Evolutionary conservation across 352 stramenopile genomes (phyloP).

Genomic region (Labyrinthula sp.): DNA sequence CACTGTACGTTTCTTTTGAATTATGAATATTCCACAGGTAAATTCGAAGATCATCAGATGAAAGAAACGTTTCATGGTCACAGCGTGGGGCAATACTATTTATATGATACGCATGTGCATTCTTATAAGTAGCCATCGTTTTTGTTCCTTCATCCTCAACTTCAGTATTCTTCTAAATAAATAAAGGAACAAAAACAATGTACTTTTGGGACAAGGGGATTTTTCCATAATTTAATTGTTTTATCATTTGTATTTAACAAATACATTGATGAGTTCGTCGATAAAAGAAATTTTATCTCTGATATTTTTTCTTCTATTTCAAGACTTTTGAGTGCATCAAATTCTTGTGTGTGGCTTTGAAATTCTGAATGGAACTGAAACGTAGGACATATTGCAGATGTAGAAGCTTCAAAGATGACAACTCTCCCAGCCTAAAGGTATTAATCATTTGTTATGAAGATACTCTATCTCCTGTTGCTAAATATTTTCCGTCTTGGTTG

Average conservation of each 20-base stretch:
- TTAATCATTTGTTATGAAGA: no score
- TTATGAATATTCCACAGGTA: constrained; percentile 80
- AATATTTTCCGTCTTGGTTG: constrained; percentile 59
- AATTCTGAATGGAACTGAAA: constrained; percentile 70
- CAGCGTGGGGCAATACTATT: constrained; percentile 78
- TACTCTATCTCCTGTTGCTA: constrained; percentile 78
- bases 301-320: constrained; percentile 95
- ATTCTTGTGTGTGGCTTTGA: constrained; percentile 84
- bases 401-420: constrained; percentile 53
- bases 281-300: constrained; percentile 75
- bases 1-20: constrained; percentile 41
- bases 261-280: constrained; percentile 62
- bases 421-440: constrained; percentile 69
- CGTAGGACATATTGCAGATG: constrained; percentile 27
- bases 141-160: no score
- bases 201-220: not conserved
- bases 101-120: constrained; percentile 88
- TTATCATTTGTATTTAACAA: constrained; percentile 85
- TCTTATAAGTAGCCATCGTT: no score
- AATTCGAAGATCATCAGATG: constrained; percentile 76
- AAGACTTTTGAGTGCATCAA: constrained; percentile 87
- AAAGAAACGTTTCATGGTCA: constrained; percentile 82
- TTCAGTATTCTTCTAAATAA: no score
- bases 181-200: not conserved
- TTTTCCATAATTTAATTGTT: constrained; percentile 87